Percentiles rank a stretch among this genome's conserved stretches.
Evolutionary conservation across 2,329 filamentous ascomycete species (phyloP).

Genomic region (Chalara sp.): DNA sequence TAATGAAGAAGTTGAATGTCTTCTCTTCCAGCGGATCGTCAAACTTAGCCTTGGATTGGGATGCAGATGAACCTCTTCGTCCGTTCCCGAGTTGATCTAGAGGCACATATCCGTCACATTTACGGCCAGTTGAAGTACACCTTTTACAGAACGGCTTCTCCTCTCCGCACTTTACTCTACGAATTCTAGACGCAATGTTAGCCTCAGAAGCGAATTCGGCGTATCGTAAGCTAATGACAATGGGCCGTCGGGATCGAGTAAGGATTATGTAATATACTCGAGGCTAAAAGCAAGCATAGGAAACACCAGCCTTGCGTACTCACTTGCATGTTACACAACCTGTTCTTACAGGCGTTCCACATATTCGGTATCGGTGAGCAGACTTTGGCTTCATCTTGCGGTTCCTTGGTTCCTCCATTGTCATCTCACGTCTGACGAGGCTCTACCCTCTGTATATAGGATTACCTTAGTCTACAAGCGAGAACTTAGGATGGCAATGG

Average conservation of each 20-base stretch:
- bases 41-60: background rate
- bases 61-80: background rate
- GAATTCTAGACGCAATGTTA: constrained; percentile 15
- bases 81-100: background rate
- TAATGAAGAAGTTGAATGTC: constrained; percentile 19
- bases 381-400: constrained; percentile 15
- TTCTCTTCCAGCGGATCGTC: constrained; percentile 17
- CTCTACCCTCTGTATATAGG: too few relatives aligned
- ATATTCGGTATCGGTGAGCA: constrained; percentile 20
- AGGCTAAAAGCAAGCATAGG: too few relatives aligned
- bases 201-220: background rate
- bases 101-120: constrained; percentile 24
- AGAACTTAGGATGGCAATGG: too few relatives aligned
- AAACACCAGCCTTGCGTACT: constrained; percentile 7
- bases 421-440: too few relatives aligned
- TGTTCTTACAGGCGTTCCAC: constrained; percentile 22
- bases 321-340: constrained; percentile 26
- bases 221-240: too few relatives aligned
- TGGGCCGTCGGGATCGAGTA: too few relatives aligned
- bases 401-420: too few relatives aligned
- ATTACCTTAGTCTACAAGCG: too few relatives aligned
- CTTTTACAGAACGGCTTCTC: constrained; percentile 23
- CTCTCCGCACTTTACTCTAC: constrained; percentile 26
- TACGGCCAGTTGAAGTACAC: constrained; percentile 23
- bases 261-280: too few relatives aligned